phyloP scores from a whole-genome alignment of 2,329 filamentous ascomycete genomes.

The Trichoderma endophyticum region DNA sequence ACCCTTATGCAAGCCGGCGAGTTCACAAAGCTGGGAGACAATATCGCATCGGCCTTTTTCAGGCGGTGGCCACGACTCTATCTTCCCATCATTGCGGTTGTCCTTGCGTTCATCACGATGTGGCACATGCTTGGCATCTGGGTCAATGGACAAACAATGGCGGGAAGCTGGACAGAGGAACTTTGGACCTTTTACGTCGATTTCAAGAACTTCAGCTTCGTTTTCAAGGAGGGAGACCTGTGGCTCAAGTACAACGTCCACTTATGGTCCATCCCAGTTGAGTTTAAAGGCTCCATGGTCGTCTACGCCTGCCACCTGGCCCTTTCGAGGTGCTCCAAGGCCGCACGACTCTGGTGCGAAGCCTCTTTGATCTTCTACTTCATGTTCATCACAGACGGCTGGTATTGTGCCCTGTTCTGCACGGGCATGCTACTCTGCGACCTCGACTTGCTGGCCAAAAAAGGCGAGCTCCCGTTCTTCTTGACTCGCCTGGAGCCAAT shows the following conservation, averaged over 20 bases:
- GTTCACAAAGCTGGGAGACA: slow-evolving; percentile 40
- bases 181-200: slow-evolving; percentile 51
- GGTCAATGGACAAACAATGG: slow-evolving; percentile 36
- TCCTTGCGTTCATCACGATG: slow-evolving; percentile 47
- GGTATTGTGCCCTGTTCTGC: slow-evolving; percentile 58
- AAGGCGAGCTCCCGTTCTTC: slow-evolving; percentile 48
- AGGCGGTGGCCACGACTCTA: slow-evolving; percentile 49
- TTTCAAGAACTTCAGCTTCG: slow-evolving; percentile 66
- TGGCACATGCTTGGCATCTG: slow-evolving; percentile 53
- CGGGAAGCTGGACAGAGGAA: slow-evolving; percentile 46
- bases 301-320: slow-evolving; percentile 57
- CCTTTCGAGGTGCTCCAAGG: slow-evolving; percentile 52
- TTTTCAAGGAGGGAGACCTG: slow-evolving; percentile 57
- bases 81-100: slow-evolving; percentile 52
- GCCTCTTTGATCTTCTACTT: slow-evolving; percentile 59
- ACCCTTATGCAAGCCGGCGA: slow-evolving; percentile 45
- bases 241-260: slow-evolving; percentile 55
- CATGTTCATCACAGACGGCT: slow-evolving; percentile 64
- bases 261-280: slow-evolving; percentile 61
- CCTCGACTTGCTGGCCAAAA: slow-evolving; percentile 53
- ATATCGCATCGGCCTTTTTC: slow-evolving; percentile 46
- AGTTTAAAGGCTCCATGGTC: slow-evolving; percentile 62
- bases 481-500: slow-evolving; percentile 44
- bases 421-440: slow-evolving; percentile 61
- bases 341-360: slow-evolving; percentile 54